Conservation (phyloP, 768 basidiomycete species). For the Suillus placidus region DNA sequence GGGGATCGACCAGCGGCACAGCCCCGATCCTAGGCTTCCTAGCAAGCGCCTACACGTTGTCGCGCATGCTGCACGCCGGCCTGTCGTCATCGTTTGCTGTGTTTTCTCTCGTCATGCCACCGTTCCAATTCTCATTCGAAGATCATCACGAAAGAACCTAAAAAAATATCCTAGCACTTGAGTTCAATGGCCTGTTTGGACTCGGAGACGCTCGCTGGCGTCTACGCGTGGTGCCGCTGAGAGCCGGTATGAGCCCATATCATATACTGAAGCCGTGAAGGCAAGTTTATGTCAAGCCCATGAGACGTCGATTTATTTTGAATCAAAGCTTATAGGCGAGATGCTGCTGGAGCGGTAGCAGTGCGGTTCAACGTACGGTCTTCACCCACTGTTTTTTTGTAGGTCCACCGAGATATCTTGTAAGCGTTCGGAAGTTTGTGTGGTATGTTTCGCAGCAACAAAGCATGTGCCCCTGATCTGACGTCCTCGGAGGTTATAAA, state of each 20-base stretch:
- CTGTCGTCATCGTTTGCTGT: not conserved
- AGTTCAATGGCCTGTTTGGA: not conserved
- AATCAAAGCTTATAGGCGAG: not conserved
- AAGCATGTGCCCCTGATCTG: not conserved
- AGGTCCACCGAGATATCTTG: not conserved
- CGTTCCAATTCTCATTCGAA: not conserved
- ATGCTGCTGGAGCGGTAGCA: not conserved
- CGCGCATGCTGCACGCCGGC: not conserved
- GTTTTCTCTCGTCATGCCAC: not conserved
- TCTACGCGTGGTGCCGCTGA: not conserved
- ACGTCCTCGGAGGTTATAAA: constrained; percentile 2
- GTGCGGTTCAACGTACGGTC: not conserved
- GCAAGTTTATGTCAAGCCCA: not conserved
- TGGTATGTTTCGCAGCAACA: not conserved
- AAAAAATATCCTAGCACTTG: not conserved
- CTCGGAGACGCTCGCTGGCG: not conserved
- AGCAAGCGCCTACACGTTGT: not conserved
- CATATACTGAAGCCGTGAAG: not conserved
- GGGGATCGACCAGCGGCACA: not conserved
- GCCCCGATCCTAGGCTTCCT: not conserved
- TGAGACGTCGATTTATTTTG: not conserved
- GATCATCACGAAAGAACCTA: not conserved
- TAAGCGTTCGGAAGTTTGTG: not conserved
- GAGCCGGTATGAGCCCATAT: not conserved
- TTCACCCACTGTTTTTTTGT: not conserved